phyloP scores from a whole-genome alignment of 164 flowering plant genomes.

The Vitis labrusca region DNA sequence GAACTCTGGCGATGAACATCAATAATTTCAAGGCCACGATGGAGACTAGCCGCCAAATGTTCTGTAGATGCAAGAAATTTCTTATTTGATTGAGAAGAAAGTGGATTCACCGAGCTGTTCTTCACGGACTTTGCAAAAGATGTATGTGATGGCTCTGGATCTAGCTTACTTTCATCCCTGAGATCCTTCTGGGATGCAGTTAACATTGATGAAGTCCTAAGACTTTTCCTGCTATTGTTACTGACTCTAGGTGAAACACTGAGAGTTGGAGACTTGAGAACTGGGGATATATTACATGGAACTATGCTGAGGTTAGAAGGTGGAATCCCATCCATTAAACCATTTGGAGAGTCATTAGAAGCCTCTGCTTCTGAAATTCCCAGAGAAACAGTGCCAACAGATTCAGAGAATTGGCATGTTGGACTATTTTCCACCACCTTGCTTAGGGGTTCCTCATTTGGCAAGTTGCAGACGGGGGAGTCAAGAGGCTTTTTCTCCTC shows the following conservation, averaged over 20 bases:
- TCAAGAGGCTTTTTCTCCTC: constrained; percentile 14
- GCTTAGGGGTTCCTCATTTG: constrained; percentile 17
- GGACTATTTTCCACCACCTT: constrained; percentile 11
- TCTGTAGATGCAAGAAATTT: constrained; percentile 43
- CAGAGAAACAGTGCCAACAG: constrained; percentile 18
- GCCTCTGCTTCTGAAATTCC: constrained; percentile 12
- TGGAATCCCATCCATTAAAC: constrained; percentile 21
- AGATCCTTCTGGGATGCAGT: constrained; percentile 60
- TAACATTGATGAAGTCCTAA: constrained; percentile 55
- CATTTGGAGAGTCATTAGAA: constrained; percentile 14
- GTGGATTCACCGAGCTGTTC: constrained; percentile 24
- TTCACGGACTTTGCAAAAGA: constrained; percentile 42
- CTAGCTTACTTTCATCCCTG: constrained; percentile 14
- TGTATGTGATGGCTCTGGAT: constrained; percentile 24
- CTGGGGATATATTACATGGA: constrained; percentile 45
- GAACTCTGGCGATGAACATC: constrained; percentile 59
- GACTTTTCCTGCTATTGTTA: constrained; percentile 67
- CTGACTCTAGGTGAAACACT: constrained; percentile 67
- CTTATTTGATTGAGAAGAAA: constrained; percentile 29
- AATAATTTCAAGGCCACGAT: constrained; percentile 79
- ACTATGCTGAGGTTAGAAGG: constrained; percentile 41
- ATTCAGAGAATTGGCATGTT: constrained; percentile 7
- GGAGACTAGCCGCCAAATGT: constrained; percentile 82
- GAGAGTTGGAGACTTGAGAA: constrained; percentile 64
- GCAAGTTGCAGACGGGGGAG: constrained; percentile 14